Conservation (phyloP, 208 protist genomes). For the Sergeia podlipaevii region DNA sequence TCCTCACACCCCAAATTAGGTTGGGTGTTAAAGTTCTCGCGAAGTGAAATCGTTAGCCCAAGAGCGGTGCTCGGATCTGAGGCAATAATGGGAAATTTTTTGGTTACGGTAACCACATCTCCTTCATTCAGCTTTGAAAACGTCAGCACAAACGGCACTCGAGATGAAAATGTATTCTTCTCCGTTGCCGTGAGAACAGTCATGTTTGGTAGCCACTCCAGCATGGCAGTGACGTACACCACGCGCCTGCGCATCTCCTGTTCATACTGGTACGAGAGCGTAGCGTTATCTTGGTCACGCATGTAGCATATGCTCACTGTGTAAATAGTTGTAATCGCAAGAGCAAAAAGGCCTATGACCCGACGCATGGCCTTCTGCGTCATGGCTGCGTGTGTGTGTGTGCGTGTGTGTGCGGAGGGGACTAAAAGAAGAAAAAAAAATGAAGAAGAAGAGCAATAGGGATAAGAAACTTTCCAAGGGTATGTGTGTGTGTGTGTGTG, state of each 20-base stretch:
- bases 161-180: too few relatives aligned
- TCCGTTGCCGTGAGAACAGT: too few relatives aligned
- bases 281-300: neutral
- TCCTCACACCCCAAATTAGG: neutral
- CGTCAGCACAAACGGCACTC: too few relatives aligned
- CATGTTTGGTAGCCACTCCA: too few relatives aligned
- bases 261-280: constrained; percentile 3
- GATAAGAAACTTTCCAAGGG: too few relatives aligned
- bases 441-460: too few relatives aligned
- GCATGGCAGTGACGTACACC: constrained; percentile 3
- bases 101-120: too few relatives aligned
- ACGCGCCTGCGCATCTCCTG: constrained; percentile 6
- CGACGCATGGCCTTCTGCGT: constrained; percentile 3
- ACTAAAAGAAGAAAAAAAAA: too few relatives aligned
- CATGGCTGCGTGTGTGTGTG: too few relatives aligned
- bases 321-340: neutral
- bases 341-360: neutral
- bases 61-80: neutral
- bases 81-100: constrained; percentile 1
- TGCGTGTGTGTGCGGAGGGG: too few relatives aligned
- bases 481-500: too few relatives aligned
- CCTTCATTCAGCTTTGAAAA: too few relatives aligned
- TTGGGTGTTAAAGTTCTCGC: neutral
- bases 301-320: neutral
- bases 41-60: neutral